Base-by-base conservation (phyloP, 2,329 filamentous ascomycete species). In the Orbilia oligospora region DNA sequence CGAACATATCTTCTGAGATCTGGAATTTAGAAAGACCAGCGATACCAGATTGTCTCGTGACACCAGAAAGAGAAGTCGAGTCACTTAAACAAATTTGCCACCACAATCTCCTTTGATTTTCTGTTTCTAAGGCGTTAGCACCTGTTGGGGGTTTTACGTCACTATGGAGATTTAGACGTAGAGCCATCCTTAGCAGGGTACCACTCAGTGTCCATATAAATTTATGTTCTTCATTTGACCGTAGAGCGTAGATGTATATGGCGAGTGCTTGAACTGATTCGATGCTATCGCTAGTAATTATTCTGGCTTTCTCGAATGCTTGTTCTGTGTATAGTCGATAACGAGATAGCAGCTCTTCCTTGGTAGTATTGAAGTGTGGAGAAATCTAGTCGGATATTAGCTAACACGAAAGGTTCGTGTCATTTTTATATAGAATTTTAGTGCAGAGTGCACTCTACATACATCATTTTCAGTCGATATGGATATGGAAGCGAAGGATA, bases 11-110 rank as follows among this genome's bases (percentile, higher is more conserved):
- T 61, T 88, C 86, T 1, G 86, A 83, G 49, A 91, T 90, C 0
- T 87, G 88, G 1, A 89, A 87, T 76, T 91, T 89, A 22, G 88
- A 88, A 0, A 89, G 89, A 81, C 91, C 89, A 73, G 91, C 88
- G 81, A 91, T 90, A 0, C 88, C 88, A 33, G 10, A 9, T 55
- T 30, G n/a, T n/a, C n/a, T n/a, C n/a, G n/a, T n/a, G n/a, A n/a
- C n/a, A n/a, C n/a, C n/a, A n/a, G n/a, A n/a, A n/a, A n/a, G n/a
- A 0, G 89, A 86, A 76, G 90, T 85, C 2, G 87, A 86, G 81
- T 92, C 90, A 0, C 91, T 83, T 14, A 90, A 85, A 80, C 87
- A 89, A 1, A 90, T 83, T 76, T 88, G 87, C 87, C 88, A 90
- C 89, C 89, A 91, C 5, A 89, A 83, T 33, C 89, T 84, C 76